Evolutionary conservation across 1,284 basidiomycete species (phyloP).

Genomic region (Moniliophthora roreri): DNA sequence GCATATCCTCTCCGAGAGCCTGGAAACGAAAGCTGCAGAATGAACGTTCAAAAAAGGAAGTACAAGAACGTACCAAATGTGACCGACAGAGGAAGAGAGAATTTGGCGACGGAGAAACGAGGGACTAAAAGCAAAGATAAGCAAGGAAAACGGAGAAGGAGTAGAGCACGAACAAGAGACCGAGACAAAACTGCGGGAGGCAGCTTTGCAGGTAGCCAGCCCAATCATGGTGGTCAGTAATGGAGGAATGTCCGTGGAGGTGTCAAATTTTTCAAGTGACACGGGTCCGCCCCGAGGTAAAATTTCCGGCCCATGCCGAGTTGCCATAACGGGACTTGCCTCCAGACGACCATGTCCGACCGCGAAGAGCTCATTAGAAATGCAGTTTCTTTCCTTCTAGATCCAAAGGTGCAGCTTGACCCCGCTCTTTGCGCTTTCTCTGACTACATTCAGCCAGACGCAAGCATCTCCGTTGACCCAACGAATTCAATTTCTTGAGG

Average conservation of each 20-base stretch:
- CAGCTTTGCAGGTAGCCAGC: slow-evolving; percentile 51
- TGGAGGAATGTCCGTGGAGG: slow-evolving; percentile 7
- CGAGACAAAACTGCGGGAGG: slow-evolving; percentile 48
- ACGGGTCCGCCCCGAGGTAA: slow-evolving; percentile 18
- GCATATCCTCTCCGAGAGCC: slow-evolving; percentile 65
- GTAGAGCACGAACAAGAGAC: slow-evolving; percentile 43
- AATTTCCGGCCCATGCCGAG: background rate
- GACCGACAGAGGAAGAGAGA: slow-evolving; percentile 19
- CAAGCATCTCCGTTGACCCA: slow-evolving; percentile 81
- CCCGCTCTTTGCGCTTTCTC: background rate
- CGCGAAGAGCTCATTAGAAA: slow-evolving; percentile 76
- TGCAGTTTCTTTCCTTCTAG: slow-evolving; percentile 79
- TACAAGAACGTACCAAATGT: slow-evolving; percentile 25
- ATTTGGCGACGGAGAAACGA: slow-evolving; percentile 29
- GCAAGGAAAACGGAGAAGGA: background rate
- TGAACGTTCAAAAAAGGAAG: slow-evolving; percentile 10
- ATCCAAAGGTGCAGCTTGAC: slow-evolving; percentile 57
- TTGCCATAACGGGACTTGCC: background rate
- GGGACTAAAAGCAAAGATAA: slow-evolving; percentile 29
- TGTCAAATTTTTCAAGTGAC: slow-evolving; percentile 16
- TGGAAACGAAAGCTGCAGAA: slow-evolving; percentile 16
- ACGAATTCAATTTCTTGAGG: slow-evolving; percentile 90
- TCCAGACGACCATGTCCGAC: slow-evolving; percentile 47
- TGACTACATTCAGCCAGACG: slow-evolving; percentile 39
- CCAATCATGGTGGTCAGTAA: slow-evolving; percentile 38